These are phyloP conservation scores for Wallacemonas sp. DNA, from an alignment of 208 protist species.

Conservation along the genomic window DNA sequence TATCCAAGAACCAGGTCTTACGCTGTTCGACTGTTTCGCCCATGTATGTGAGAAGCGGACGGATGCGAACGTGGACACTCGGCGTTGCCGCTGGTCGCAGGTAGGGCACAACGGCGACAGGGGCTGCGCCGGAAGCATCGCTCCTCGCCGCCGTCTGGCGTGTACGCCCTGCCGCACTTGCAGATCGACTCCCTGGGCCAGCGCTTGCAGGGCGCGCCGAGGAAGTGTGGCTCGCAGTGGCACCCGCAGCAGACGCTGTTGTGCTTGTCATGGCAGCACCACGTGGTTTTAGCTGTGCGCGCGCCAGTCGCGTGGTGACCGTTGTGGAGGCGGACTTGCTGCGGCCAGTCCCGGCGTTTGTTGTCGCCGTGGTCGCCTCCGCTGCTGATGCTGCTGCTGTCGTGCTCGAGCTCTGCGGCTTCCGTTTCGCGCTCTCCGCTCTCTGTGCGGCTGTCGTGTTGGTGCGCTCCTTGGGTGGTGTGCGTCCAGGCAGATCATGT, in stretches of 20 bases:
- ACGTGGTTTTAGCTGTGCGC: neutral
- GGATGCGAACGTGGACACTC: conserved; percentile 78
- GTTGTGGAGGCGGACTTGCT: neutral
- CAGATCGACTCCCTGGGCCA: neutral
- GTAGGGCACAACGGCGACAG: conserved; percentile 5
- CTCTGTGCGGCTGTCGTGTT: neutral
- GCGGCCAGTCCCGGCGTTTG: neutral
- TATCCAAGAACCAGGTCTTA: conserved; percentile 75
- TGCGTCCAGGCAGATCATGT: neutral
- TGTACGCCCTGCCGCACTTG: neutral
- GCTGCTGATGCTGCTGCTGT: neutral
- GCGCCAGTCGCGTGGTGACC: neutral
- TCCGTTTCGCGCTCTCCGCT: neutral
- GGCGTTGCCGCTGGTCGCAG: conserved; percentile 1
- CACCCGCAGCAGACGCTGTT: neutral
- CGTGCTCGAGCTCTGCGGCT: neutral
- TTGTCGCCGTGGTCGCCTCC: neutral
- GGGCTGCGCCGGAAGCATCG: too few species aligned
- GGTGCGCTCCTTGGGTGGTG: conserved; percentile 1
- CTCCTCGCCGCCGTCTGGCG: too few species aligned
- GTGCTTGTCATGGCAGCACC: neutral
- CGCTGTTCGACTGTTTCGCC: conserved; percentile 59
- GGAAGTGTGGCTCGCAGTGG: neutral
- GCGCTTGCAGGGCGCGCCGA: neutral
- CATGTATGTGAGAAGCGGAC: conserved; percentile 65